Evolutionary conservation across 1,139 yeast genomes (phyloP).

Genomic region (Geotrichum fermentans): DNA sequence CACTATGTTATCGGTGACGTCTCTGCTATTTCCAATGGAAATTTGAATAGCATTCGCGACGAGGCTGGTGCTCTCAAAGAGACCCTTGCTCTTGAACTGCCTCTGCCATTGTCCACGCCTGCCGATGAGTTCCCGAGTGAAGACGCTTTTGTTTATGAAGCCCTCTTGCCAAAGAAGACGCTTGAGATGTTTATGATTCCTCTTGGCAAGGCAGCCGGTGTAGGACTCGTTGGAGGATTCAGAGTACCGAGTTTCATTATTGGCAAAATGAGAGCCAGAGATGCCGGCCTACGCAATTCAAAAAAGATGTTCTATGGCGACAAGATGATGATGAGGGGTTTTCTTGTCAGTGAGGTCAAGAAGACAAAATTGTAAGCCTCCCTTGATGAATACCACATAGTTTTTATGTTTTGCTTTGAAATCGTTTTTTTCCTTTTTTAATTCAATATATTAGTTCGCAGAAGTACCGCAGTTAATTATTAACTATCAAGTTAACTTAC

Average conservation of each 20-base stretch:
- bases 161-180: neutral
- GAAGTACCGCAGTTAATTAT: too few relatives aligned
- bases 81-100: conserved; percentile 9
- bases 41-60: conserved; percentile 1
- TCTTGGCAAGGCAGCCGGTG: conserved; percentile 12
- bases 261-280: conserved; percentile 5
- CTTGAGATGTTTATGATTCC: neutral
- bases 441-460: too few relatives aligned
- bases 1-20: conserved; percentile 33
- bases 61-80: conserved; percentile 14
- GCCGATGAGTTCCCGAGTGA: neutral
- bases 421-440: too few relatives aligned
- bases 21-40: conserved; percentile 7
- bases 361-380: too few relatives aligned
- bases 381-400: too few relatives aligned
- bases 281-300: neutral
- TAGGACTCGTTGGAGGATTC: conserved; percentile 10
- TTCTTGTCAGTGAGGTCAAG: too few relatives aligned
- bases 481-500: too few relatives aligned
- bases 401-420: too few relatives aligned
- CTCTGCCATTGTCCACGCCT: too few relatives aligned
- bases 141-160: neutral
- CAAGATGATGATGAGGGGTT: too few relatives aligned
- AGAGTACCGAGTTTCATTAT: conserved; percentile 10
- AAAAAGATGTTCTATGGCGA: too few relatives aligned